Conservation (phyloP, 2,329 filamentous ascomycete species). For the Trichoderma sp. region DNA sequence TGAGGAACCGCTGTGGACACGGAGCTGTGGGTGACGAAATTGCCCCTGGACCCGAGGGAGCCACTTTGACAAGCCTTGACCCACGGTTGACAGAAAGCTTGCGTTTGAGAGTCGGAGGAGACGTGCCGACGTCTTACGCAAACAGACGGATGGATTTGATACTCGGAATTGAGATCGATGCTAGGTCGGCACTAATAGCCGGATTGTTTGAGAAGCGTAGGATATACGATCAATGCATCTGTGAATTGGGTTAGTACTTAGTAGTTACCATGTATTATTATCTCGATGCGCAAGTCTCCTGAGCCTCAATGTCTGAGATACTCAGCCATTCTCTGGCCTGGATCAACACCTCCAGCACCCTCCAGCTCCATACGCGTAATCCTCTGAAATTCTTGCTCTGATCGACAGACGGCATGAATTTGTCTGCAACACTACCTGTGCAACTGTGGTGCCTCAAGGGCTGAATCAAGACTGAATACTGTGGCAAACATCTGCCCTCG, state of each 20-base stretch:
- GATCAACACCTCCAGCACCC: not conserved
- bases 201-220: not conserved
- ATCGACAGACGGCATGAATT: constrained; percentile 6
- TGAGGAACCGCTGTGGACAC: not conserved
- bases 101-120: not conserved
- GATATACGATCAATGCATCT: not conserved
- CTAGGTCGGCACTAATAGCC: not conserved
- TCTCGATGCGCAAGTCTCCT: not conserved
- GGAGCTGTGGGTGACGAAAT: constrained; percentile 5
- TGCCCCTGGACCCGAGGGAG: not conserved
- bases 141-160: not conserved
- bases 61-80: not conserved
- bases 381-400: not conserved
- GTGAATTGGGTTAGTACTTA: no score
- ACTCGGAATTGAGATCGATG: not conserved
- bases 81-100: not conserved
- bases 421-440: not conserved
- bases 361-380: not conserved
- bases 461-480: not conserved
- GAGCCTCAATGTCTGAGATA: not conserved
- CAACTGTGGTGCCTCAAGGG: not conserved
- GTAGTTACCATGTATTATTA: no score
- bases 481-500: not conserved
- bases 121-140: not conserved
- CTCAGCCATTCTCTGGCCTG: not conserved